phyloP scores from a whole-genome alignment of 2,329 filamentous ascomycete species.

The Fusarium musae region DNA sequence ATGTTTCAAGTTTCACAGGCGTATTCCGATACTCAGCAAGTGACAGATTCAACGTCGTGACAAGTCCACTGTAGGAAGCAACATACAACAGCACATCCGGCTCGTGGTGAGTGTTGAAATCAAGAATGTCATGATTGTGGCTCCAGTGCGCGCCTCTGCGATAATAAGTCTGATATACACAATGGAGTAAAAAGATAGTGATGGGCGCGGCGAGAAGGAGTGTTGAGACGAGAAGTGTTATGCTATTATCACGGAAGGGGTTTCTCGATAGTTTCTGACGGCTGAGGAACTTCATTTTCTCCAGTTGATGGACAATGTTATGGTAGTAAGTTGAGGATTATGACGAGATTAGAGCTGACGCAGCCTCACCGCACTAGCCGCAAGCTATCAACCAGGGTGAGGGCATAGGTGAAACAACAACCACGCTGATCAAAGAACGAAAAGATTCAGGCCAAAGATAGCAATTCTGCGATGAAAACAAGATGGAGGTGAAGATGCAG shows the following conservation, averaged over 20 bases:
- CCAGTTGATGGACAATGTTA: not conserved
- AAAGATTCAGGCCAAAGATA: not conserved
- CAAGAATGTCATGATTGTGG: conserved; percentile 9
- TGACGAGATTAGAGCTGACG: not conserved
- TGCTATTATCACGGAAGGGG: conserved; percentile 9
- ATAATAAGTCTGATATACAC: conserved; percentile 21
- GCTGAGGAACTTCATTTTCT: conserved; percentile 25
- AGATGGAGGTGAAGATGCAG: not conserved
- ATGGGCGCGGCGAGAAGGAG: conserved; percentile 30
- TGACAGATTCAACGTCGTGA: conserved; percentile 60
- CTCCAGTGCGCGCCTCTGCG: conserved; percentile 11
- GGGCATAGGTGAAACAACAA: not conserved
- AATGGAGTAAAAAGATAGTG: conserved; percentile 31
- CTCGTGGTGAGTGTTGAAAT: not conserved
- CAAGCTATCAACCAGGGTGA: not conserved
- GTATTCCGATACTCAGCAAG: conserved; percentile 24
- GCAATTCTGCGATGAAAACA: not conserved
- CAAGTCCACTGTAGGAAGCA: conserved; percentile 59
- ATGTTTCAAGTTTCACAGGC: conserved; percentile 50
- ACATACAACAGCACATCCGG: conserved; percentile 53
- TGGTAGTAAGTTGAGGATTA: not conserved
- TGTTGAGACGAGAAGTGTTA: conserved; percentile 5
- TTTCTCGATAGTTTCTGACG: not conserved
- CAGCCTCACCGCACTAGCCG: not conserved
- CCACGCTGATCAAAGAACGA: not conserved